phyloP scores from a whole-genome alignment of 768 basidiomycete genomes.

The Hericium erinaceus region DNA sequence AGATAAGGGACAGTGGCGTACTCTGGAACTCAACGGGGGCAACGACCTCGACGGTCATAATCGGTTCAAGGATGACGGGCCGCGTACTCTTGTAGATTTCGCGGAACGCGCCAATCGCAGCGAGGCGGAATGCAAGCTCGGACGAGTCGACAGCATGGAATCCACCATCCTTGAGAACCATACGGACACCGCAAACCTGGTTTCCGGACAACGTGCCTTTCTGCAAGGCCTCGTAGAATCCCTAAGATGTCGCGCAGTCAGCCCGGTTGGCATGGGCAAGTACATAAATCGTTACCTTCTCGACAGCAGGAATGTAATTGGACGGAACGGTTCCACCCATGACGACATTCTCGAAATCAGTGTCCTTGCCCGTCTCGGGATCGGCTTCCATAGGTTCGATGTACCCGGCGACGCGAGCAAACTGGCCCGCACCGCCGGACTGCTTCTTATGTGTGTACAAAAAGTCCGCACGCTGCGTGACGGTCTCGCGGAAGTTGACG shows the following conservation, averaged over 20 bases:
- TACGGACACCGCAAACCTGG: conserved; percentile 73
- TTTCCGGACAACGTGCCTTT: conserved; percentile 88
- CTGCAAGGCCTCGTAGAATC: conserved; percentile 89
- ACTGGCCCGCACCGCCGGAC: conserved; percentile 95
- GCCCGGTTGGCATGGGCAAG: neutral
- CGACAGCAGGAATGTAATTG: conserved; percentile 88
- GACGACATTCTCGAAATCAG: conserved; percentile 77
- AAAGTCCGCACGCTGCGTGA: conserved; percentile 76
- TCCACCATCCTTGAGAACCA: conserved; percentile 86
- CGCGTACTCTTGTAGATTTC: conserved; percentile 73
- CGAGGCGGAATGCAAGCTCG: conserved; percentile 89
- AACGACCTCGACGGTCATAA: conserved; percentile 97
- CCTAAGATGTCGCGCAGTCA: conserved; percentile 36
- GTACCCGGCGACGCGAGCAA: conserved; percentile 82
- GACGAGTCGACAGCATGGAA: conserved; percentile 94
- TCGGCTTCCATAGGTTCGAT: conserved; percentile 82
- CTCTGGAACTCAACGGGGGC: conserved; percentile 96
- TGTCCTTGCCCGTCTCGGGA: conserved; percentile 71
- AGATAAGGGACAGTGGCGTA: conserved; percentile 19
- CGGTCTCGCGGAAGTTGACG: conserved; percentile 94
- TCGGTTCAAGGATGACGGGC: conserved; percentile 88
- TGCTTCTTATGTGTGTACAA: conserved; percentile 97
- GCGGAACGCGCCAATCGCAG: conserved; percentile 86
- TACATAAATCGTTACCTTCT: conserved; percentile 52
- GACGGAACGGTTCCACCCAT: conserved; percentile 90